These are phyloP conservation scores for Mycena polygramma DNA, from an alignment of 768 basidiomycete species.

Conservation along the genomic window DNA sequence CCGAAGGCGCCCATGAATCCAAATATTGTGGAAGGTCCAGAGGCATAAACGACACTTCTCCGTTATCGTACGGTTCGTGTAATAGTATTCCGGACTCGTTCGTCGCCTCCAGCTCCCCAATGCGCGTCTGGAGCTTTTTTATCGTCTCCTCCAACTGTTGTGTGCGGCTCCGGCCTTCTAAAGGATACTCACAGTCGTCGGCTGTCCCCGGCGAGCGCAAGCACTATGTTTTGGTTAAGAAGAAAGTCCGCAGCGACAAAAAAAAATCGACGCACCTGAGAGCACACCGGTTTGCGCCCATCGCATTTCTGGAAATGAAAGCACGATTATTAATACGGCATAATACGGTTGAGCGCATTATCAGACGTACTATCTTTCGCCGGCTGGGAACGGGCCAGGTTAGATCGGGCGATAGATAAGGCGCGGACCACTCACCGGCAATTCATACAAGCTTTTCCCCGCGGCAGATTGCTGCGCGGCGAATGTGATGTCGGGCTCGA, in stretches of 20 bases:
- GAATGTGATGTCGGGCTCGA: constrained; percentile 9
- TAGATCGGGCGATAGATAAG: neutral
- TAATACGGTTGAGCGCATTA: neutral
- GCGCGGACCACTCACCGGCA: constrained; percentile 20
- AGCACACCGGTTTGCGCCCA: constrained; percentile 61
- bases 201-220: constrained; percentile 53
- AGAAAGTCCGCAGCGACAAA: too few species aligned
- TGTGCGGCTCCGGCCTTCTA: constrained; percentile 56
- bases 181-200: constrained; percentile 71
- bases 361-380: constrained; percentile 35
- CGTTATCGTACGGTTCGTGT: constrained; percentile 36
- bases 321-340: neutral
- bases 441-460: constrained; percentile 35
- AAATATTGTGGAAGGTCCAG: constrained; percentile 25
- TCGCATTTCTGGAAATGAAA: constrained; percentile 61
- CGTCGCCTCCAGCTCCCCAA: constrained; percentile 56
- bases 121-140: constrained; percentile 55
- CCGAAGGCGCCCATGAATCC: constrained; percentile 10
- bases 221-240: constrained; percentile 53
- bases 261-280: too few species aligned
- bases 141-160: constrained; percentile 63
- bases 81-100: constrained; percentile 35
- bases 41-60: constrained; percentile 19
- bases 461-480: constrained; percentile 32
- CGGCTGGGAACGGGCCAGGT: constrained; percentile 15